These are phyloP conservation scores for Halenospora varia DNA, from an alignment of 495 filamentous ascomycete species.

Conservation along the genomic window DNA sequence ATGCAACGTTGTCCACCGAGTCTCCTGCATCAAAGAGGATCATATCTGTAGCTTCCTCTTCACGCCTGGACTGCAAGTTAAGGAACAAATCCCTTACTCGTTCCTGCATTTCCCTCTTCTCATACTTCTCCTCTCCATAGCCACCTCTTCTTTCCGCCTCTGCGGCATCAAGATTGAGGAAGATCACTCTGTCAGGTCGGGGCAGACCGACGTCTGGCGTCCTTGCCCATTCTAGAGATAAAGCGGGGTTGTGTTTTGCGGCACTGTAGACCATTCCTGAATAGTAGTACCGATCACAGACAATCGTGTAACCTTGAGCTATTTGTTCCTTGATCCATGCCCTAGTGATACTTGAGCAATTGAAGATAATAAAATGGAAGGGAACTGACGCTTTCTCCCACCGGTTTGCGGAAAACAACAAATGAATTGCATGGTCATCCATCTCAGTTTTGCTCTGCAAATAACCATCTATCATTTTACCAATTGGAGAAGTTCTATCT, in stretches of 20 bases:
- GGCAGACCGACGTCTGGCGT: constrained; percentile 85
- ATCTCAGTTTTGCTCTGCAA: constrained; percentile 69
- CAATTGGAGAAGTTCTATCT: constrained; percentile 89
- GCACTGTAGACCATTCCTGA: constrained; percentile 91
- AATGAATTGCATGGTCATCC: constrained; percentile 90
- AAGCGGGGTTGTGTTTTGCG: constrained; percentile 71
- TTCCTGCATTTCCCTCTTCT: constrained; percentile 77
- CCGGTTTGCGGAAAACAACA: constrained; percentile 92
- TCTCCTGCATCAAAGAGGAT: constrained; percentile 50
- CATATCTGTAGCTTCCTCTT: constrained; percentile 34
- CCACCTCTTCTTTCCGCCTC: constrained; percentile 73
- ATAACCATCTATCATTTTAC: constrained; percentile 84
- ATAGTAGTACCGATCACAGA: constrained; percentile 93
- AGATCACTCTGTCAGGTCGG: constrained; percentile 81
- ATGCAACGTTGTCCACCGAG: constrained; percentile 45
- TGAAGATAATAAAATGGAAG: not conserved
- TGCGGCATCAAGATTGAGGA: constrained; percentile 72
- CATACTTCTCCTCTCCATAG: constrained; percentile 86
- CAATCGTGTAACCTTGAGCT: constrained; percentile 61
- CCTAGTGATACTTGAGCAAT: constrained; percentile 27
- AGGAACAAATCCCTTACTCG: constrained; percentile 74
- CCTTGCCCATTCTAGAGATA: constrained; percentile 72
- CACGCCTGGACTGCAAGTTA: constrained; percentile 32
- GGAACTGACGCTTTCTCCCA: constrained; percentile 73
- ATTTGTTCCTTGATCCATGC: constrained; percentile 59